Percentiles rank a stretch among this genome's conserved stretches.
These are phyloP conservation scores for Nidularia sp. DNA, from an alignment of 768 basidiomycete species.

Conservation along the genomic window DNA sequence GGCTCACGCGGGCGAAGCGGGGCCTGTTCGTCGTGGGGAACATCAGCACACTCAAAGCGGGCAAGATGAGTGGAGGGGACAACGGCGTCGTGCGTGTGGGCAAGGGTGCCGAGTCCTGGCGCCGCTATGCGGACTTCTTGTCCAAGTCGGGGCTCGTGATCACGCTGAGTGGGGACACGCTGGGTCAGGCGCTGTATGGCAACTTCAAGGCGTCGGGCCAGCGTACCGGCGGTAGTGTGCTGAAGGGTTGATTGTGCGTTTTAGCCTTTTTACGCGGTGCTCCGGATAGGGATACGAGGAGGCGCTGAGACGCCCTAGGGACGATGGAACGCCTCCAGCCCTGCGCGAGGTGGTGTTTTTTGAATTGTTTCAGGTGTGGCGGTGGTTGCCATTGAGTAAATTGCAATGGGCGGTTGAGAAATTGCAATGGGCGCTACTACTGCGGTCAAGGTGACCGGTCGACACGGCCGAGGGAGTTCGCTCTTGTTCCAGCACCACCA, in stretches of 20 bases:
- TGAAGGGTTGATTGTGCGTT: not conserved
- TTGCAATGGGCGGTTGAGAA: too few species aligned
- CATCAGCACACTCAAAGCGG: constrained; percentile 54
- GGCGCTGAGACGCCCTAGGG: too few species aligned
- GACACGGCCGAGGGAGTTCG: too few species aligned
- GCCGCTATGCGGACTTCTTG: constrained; percentile 56
- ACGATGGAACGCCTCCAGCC: too few species aligned
- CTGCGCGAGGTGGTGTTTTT: too few species aligned
- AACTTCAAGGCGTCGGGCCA: constrained; percentile 17
- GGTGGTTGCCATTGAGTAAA: too few species aligned
- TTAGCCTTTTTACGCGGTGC: too few species aligned
- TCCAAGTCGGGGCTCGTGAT: constrained; percentile 49
- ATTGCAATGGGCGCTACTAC: too few species aligned
- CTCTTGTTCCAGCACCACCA: too few species aligned
- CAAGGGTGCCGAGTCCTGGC: constrained; percentile 54
- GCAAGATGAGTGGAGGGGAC: constrained; percentile 27
- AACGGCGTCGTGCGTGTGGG: constrained; percentile 18
- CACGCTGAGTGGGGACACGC: constrained; percentile 34
- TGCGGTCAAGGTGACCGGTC: too few species aligned
- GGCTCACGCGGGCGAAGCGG: constrained; percentile 82
- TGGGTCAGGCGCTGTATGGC: constrained; percentile 39
- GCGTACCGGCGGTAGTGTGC: not conserved
- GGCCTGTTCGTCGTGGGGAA: constrained; percentile 82
- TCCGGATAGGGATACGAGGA: too few species aligned
- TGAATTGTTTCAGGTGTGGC: too few species aligned